Base-by-base conservation (phyloP, 306 rosid species). In the Betula pendula region DNA sequence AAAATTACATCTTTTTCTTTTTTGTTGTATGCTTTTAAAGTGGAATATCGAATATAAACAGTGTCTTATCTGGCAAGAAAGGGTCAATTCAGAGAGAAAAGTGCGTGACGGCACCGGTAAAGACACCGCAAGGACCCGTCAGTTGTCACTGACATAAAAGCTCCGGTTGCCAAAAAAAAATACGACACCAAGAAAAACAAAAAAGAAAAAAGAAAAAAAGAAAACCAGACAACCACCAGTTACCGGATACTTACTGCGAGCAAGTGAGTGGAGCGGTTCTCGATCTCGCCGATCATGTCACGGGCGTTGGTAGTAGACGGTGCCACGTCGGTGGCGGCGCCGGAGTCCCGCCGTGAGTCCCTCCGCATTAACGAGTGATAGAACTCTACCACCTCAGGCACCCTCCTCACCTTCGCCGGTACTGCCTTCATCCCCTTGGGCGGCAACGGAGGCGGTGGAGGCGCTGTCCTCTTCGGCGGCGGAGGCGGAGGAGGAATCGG, bases 211-310 rank as follows among this genome's bases (percentile, higher is more conserved):
- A 16, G 27, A 13, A 29, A 44, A 9, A 13, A 13, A 9, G 15
- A 45, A 13, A 11, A 0, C 12, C 3, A 0, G 8, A 35, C 38
- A 49, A 31, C 33, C 38, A 71, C 67, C 72, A 79, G 75, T 10
- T 0, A 80, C 65, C 20, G 77, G 80, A 69, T 35, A 68, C 99
- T 88, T 86, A 96, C 99, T 49, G 97, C 97, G 72, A 89, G 86
- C 77, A 96, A 74, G 79, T 96, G 87, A 56, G 97, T 58, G 1
- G 99, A 96, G n/a, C 99, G 98, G 84, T 96, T 96, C 89, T 92
- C 99, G n/a, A 96, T 96, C 90, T 96, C 99, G 51, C 98, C 99
- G 89, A 96, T 96, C 99, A 96, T 96, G 85, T 92, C 97, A 5
- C 99, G 98, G 24, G 99, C 84, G 40, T 86, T 96, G 53, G 96